Evolutionary conservation across 2,329 filamentous ascomycete genomes (phyloP).

Genomic region (Helotiales sp.): DNA sequence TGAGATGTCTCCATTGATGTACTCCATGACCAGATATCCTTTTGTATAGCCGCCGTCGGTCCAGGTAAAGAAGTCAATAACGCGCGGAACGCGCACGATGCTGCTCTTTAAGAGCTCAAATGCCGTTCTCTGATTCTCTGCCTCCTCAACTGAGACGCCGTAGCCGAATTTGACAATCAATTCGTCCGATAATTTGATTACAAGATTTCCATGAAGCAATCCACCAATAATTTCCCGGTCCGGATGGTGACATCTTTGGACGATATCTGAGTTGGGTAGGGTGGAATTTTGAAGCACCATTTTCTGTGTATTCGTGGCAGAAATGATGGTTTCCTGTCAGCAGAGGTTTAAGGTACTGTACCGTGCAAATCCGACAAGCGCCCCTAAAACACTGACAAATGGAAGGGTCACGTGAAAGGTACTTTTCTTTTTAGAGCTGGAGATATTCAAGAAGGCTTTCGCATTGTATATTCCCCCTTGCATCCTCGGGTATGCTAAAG

Average conservation of each 20-base stretch:
- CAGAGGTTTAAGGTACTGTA: too few species aligned
- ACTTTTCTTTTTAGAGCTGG: too few species aligned
- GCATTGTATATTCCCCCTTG: too few species aligned
- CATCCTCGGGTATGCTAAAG: neutral
- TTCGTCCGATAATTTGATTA: constrained; percentile 11
- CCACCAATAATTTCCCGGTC: constrained; percentile 5
- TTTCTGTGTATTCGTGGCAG: too few species aligned
- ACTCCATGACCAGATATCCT: constrained; percentile 18
- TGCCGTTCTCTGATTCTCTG: constrained; percentile 9
- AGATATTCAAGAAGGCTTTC: too few species aligned
- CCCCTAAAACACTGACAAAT: too few species aligned
- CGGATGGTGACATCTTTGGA: constrained; percentile 2
- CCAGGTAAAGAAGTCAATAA: constrained; percentile 7
- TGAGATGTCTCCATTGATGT: constrained; percentile 7
- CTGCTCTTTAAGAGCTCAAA: constrained; percentile 6
- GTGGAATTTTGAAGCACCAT: neutral
- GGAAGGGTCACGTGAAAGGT: too few species aligned
- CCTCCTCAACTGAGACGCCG: constrained; percentile 10
- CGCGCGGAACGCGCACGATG: constrained; percentile 10
- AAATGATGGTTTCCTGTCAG: too few species aligned
- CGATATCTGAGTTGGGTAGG: constrained; percentile 4
- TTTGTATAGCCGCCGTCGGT: neutral
- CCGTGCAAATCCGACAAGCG: too few species aligned
- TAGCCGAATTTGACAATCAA: constrained; percentile 13
- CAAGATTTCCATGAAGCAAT: neutral